Evolutionary conservation across 768 basidiomycete genomes (phyloP).

Genomic region (Rickenella mellea): DNA sequence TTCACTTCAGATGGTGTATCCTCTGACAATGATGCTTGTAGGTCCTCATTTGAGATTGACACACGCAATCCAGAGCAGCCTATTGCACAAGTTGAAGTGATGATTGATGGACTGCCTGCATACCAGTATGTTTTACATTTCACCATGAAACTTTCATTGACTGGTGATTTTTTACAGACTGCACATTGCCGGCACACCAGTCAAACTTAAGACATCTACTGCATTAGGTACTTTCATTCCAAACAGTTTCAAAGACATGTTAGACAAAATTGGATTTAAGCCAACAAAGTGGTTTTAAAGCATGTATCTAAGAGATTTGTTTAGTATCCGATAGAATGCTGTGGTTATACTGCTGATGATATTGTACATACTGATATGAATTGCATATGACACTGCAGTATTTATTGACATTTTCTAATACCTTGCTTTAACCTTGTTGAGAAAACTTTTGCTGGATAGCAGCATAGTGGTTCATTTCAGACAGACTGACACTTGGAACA

Average conservation of each 20-base stretch:
- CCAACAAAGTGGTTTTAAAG: slow-evolving; percentile 48
- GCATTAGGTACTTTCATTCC: slow-evolving; percentile 39
- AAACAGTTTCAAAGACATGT: slow-evolving; percentile 40
- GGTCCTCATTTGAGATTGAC: slow-evolving; percentile 65
- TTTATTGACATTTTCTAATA: background rate
- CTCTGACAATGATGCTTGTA: slow-evolving; percentile 14
- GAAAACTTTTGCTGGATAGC: slow-evolving; percentile 65
- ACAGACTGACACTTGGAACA: slow-evolving; percentile 73
- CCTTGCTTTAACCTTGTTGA: slow-evolving; percentile 13
- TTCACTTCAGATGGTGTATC: background rate
- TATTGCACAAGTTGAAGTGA: slow-evolving; percentile 42
- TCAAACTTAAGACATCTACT: slow-evolving; percentile 29
- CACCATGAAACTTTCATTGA: background rate
- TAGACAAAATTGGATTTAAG: slow-evolving; percentile 44
- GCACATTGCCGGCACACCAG: slow-evolving; percentile 38
- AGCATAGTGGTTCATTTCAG: slow-evolving; percentile 80
- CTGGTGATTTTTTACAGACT: slow-evolving; percentile 23
- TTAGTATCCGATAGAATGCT: too few relatives aligned
- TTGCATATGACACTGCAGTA: background rate
- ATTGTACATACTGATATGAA: background rate
- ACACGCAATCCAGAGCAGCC: slow-evolving; percentile 45
- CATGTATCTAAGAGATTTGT: too few relatives aligned
- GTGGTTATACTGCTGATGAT: too few relatives aligned
- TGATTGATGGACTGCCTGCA: slow-evolving; percentile 46
- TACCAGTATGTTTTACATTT: slow-evolving; percentile 35